Evolutionary conservation across 495 filamentous ascomycete genomes (phyloP).

Genomic region (Xylaria acuta): DNA sequence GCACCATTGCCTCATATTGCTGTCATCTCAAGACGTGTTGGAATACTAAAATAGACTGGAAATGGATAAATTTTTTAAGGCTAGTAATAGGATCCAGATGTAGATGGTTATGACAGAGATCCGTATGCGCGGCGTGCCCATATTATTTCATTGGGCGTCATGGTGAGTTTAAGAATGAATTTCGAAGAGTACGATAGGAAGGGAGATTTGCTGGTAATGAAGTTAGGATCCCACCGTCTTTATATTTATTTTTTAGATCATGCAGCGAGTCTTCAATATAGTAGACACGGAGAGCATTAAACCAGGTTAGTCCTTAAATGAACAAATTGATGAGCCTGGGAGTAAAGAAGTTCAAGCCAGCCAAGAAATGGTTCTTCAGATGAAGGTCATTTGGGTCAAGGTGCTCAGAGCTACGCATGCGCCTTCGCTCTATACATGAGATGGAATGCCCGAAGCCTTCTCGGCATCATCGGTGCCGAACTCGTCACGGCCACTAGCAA

Average conservation of each 20-base stretch:
- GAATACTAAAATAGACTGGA: not conserved
- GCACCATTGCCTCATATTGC: not conserved
- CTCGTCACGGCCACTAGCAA: slow-evolving; percentile 52
- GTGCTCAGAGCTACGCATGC: not conserved
- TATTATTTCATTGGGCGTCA: not conserved
- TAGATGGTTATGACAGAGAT: not conserved
- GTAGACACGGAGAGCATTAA: not conserved
- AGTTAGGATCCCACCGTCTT: not conserved
- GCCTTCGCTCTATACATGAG: slow-evolving; percentile 17
- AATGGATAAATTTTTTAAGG: not conserved
- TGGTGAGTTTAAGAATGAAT: not conserved
- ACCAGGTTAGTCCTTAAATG: not conserved
- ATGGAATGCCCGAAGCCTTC: slow-evolving; percentile 35
- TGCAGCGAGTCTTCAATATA: no score
- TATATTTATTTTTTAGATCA: not conserved
- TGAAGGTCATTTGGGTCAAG: not conserved
- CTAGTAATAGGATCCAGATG: not conserved
- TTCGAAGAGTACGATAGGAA: not conserved
- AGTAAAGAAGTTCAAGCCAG: not conserved
- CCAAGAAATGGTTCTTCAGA: not conserved
- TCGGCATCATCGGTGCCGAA: slow-evolving; percentile 40
- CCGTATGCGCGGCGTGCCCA: not conserved
- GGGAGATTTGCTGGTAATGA: not conserved
- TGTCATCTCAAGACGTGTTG: no score
- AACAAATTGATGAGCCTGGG: not conserved